phyloP scores from a whole-genome alignment of 257 asterid genomes.

The Ballota nigra region DNA sequence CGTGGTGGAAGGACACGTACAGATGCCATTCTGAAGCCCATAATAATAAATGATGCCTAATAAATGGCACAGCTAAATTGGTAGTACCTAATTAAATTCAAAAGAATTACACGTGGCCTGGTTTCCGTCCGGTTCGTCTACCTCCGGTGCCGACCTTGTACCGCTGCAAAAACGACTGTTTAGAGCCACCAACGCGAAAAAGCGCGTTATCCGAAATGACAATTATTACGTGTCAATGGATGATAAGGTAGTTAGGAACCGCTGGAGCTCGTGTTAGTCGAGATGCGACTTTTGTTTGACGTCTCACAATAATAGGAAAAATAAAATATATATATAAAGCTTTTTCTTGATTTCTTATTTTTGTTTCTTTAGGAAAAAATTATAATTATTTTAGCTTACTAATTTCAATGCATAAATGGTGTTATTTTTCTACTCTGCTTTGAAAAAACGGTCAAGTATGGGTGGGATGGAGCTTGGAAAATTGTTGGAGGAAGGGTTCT shows the following conservation, averaged over 20 bases:
- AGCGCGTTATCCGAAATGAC: constrained; percentile 16
- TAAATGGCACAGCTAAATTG: constrained; percentile 7
- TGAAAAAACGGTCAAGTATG: constrained; percentile 22
- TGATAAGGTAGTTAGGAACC: constrained; percentile 33
- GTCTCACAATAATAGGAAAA: neutral
- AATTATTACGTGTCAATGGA: constrained; percentile 26
- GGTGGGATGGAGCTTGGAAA: constrained; percentile 25
- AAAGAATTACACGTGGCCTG: constrained; percentile 23
- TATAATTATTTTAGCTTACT: constrained; percentile 2
- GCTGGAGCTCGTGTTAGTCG: constrained; percentile 33
- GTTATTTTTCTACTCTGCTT: constrained; percentile 26
- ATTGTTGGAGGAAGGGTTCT: constrained; percentile 11
- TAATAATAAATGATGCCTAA: neutral
- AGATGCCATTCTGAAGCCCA: neutral
- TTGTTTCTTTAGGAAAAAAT: neutral
- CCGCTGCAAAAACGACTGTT: constrained; percentile 15
- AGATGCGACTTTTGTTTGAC: constrained; percentile 31
- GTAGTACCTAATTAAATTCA: neutral
- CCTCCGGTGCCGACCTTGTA: constrained; percentile 40
- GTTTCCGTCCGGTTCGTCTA: constrained; percentile 24
- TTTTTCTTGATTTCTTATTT: neutral
- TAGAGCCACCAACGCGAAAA: neutral
- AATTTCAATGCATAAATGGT: constrained; percentile 20
- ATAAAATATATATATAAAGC: neutral
- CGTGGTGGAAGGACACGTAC: neutral